Base-by-base conservation (phyloP, 345 rosid species). In the Odontarrhena argentea region DNA sequence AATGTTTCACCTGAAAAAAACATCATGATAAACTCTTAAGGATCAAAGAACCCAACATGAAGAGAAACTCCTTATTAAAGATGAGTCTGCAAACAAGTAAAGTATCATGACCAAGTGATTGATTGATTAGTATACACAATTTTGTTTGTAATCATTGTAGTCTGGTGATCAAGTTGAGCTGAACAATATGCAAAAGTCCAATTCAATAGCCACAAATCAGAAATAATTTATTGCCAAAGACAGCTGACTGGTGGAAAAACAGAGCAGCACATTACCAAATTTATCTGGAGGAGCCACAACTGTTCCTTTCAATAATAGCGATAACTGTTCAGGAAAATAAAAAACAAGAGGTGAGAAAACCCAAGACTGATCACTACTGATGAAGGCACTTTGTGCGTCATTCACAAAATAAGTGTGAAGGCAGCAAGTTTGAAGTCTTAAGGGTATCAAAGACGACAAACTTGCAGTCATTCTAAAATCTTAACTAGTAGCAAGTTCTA, bases 231-330 rank as follows among this genome's bases (percentile, higher is more conserved):
- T 53, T 60, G 59, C 49, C 43, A 46, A 30, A 40, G 51, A 62
- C 11, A 30, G 37, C 48, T 44, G 53, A 15, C 8, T 30, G 34
- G 52, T 55, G 22, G 46, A 62, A 53, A 53, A 60, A 18, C 25
- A 45, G 41, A 47, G 60, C 48, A 55, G 60, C 30, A 62, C 41
- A 34, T 78, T 84, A 92, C 98, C 98, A 83, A 87, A 92, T 79
- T 92, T 92, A 78, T 92, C 98, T 0, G 96, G 96, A 83, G 98
- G 96, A 26, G 98, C 96, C 74, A 92, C 95, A 58, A 89, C 96
- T 55, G 98, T 86, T 71, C 98, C 96, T 86, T 92, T 87, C 78
- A 92, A 63, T 49, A 92, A 82, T 80, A 89, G 72, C 0, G 96
- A 92, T 78, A 92, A 77, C 96, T 92, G 86, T 62, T 60, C 37